Evolutionary conservation across 805 yeast genomes (phyloP).

Genomic region (Saccharomyces mikatae): DNA sequence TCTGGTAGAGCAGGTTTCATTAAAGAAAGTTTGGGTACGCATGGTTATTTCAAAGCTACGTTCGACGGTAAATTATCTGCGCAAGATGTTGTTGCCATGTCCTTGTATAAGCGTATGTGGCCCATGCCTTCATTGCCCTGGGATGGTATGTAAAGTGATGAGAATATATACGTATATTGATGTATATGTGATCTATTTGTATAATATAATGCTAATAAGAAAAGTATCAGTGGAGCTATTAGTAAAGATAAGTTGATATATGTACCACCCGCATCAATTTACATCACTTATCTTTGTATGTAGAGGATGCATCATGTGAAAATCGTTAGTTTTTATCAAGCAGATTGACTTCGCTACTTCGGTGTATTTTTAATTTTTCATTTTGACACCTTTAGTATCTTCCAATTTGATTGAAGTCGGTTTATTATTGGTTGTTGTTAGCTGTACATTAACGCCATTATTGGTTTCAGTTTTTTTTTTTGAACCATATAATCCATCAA

Average conservation of each 20-base stretch:
- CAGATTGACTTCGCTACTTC: not conserved
- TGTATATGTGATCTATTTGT: not conserved
- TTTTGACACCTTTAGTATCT: not conserved
- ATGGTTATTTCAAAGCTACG: slow-evolving; percentile 93
- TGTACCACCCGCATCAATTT: not conserved
- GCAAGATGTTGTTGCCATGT: slow-evolving; percentile 91
- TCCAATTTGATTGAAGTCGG: not conserved
- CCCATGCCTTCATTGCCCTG: slow-evolving; percentile 45
- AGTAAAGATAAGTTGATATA: not conserved
- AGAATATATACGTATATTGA: not conserved
- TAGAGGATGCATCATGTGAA: not conserved
- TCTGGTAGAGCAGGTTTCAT: slow-evolving; percentile 91
- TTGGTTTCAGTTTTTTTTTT: slow-evolving; percentile 5
- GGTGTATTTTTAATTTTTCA: not conserved
- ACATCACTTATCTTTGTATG: not conserved
- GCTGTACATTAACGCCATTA: not conserved
- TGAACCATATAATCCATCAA: slow-evolving; percentile 26
- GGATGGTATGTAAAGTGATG: slow-evolving; percentile 6
- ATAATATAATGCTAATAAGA: not conserved
- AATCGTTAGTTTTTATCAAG: not conserved
- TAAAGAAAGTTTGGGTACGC: slow-evolving; percentile 94
- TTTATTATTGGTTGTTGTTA: not conserved
- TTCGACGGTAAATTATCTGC: slow-evolving; percentile 86
- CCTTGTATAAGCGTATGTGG: slow-evolving; percentile 90
- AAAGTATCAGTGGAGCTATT: not conserved